Base-by-base conservation (phyloP, 805 yeast genomes). In the Cyberlindnera xylosilytica region DNA sequence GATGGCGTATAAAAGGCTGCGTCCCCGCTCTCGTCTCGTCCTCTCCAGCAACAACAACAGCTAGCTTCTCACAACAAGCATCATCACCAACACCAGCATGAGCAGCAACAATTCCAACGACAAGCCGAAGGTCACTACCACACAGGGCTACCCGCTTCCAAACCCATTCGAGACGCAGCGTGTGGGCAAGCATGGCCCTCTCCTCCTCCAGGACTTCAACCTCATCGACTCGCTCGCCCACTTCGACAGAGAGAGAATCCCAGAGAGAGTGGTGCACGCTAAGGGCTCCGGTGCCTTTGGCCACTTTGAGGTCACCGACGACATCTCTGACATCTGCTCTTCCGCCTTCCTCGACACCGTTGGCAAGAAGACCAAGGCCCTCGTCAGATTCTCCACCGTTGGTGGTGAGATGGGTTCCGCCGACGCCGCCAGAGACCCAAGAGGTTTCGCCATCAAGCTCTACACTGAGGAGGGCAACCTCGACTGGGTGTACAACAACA, bases 221-320 rank as follows among this genome's bases (percentile, higher is more conserved):
- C 68, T 87, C 65, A 73, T 87, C 55, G 96, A 87, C 57, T 75
- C 87, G 2, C 65, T 87, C 44, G 90, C 95, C 17, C 96, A 87
- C 64, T 87, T 87, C 57, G 95, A 86, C 67, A 74, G 95, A 53
- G 96, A 87, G 66, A 73, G 96, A 65, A 83, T 87, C 51, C 96
- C 96, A 11, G 96, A 88, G 69, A 75, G 96, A 66, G 95, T 87
- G 44, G 96, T 88, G 27, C 96, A 87, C 60, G 96, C 96, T 41
- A 87, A 87, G 63, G 96, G 96, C 53, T 84, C 90, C 12, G 96
- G 96, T 60, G 96, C 96, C 9, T 86, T 73, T 61, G 96, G 96
- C 52, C 76, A 73, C 52, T 88, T 88, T 61, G 95, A 85, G 64
- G 90, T 83, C 39, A 87, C 96, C 11, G 91, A 87, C 54, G 95